These are phyloP conservation scores for Coemansia sp. DNA, from an alignment of 192 early-diverging fungal species.

Conservation along the genomic window DNA sequence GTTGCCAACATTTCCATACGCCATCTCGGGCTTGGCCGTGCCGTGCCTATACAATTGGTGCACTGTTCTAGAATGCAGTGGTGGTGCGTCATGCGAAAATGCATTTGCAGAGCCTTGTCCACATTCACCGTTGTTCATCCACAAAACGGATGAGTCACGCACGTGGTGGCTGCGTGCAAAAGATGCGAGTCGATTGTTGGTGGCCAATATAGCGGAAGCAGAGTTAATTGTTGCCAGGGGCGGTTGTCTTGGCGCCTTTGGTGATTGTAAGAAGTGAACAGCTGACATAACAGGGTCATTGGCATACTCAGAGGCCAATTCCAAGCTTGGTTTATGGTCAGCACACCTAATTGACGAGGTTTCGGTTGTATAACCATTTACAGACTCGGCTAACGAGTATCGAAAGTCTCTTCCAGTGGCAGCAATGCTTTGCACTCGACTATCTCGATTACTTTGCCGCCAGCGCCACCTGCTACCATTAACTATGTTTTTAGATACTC, in stretches of 20 bases:
- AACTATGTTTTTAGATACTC: neutral
- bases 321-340: neutral
- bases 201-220: neutral
- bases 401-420: slow-evolving; percentile 35
- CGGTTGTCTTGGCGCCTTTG: slow-evolving; percentile 3
- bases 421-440: slow-evolving; percentile 41
- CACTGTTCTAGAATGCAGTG: neutral
- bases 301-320: slow-evolving; percentile 3
- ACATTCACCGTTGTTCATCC: slow-evolving; percentile 30
- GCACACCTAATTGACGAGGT: neutral
- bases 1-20: neutral
- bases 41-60: neutral
- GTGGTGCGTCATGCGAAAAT: neutral
- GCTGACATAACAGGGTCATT: slow-evolving; percentile 12
- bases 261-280: slow-evolving; percentile 5
- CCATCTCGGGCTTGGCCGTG: neutral
- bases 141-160: slow-evolving; percentile 44
- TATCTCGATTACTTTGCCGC: slow-evolving; percentile 6
- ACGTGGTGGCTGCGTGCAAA: slow-evolving; percentile 13
- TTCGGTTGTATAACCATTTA: neutral
- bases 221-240: neutral
- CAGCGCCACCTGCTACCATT: neutral
- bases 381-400: neutral
- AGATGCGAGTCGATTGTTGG: slow-evolving; percentile 7
- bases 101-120: neutral